These are phyloP conservation scores for Phytophthora pseudosyringae DNA, from an alignment of 352 stramenopile species.

Conservation along the genomic window DNA sequence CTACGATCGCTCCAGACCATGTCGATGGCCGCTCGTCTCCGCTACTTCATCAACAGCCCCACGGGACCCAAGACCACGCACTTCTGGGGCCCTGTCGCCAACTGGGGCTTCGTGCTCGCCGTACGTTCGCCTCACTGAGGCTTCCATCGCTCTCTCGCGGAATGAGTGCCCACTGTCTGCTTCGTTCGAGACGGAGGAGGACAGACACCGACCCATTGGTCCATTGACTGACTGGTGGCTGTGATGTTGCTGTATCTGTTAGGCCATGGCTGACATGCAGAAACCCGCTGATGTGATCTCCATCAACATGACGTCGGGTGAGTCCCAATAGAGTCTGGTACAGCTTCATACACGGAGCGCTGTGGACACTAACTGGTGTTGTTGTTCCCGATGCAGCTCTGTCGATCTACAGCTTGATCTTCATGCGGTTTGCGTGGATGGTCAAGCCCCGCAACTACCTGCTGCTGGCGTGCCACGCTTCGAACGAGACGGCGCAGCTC, in stretches of 20 bases:
- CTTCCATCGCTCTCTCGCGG: neutral
- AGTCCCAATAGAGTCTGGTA: slow-evolving; percentile 5
- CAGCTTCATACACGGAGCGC: slow-evolving; percentile 2
- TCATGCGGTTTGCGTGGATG: slow-evolving; percentile 92
- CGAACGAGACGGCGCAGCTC: slow-evolving; percentile 84
- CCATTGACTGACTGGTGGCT: slow-evolving; percentile 7
- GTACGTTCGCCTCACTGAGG: slow-evolving; percentile 40
- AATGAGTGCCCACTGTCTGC: neutral
- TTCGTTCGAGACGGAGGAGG: neutral
- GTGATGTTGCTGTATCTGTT: slow-evolving; percentile 12
- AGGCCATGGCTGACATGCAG: slow-evolving; percentile 85
- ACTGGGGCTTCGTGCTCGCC: slow-evolving; percentile 89
- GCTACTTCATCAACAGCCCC: slow-evolving; percentile 79
- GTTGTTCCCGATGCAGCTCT: slow-evolving; percentile 48
- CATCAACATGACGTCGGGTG: slow-evolving; percentile 88
- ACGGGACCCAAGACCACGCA: slow-evolving; percentile 89
- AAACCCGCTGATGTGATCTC: slow-evolving; percentile 88
- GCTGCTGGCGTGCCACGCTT: slow-evolving; percentile 82
- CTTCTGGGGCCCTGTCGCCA: slow-evolving; percentile 89
- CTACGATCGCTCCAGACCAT: slow-evolving; percentile 15
- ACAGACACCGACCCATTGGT: too few relatives aligned
- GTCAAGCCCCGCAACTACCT: slow-evolving; percentile 90
- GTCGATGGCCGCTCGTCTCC: slow-evolving; percentile 50
- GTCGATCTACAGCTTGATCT: slow-evolving; percentile 87
- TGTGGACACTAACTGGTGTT: slow-evolving; percentile 8